phyloP scores from a whole-genome alignment of 208 protist genomes.

The Leishmania amazonensis region DNA sequence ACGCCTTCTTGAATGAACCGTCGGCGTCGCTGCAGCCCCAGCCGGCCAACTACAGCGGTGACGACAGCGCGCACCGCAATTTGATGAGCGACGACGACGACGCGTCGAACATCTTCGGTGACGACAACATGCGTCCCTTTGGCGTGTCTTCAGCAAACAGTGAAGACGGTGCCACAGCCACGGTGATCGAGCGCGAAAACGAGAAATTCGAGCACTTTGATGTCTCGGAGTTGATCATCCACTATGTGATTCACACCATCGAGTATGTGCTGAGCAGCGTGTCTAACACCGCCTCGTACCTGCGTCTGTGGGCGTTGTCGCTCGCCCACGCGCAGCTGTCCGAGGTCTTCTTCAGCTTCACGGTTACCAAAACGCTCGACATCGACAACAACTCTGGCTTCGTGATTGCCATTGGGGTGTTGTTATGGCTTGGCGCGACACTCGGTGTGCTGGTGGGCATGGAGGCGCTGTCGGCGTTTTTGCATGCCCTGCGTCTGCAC shows the following conservation, averaged over 20 bases:
- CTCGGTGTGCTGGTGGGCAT: conserved; percentile 98
- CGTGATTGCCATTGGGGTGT: conserved; percentile 85
- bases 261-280: conserved; percentile 99
- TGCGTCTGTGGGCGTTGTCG: conserved; percentile 99
- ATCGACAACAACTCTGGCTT: conserved; percentile 62
- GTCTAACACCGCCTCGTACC: conserved; percentile 99
- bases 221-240: conserved; percentile 95
- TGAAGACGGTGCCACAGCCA: background rate
- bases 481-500: conserved; percentile 98
- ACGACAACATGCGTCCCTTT: conserved; percentile 11
- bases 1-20: conserved; percentile 29
- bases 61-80: background rate
- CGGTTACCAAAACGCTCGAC: conserved; percentile 50
- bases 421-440: conserved; percentile 93
- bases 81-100: conserved; percentile 29
- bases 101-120: conserved; percentile 18
- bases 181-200: conserved; percentile 30
- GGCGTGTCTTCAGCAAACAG: background rate
- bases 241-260: conserved; percentile 99
- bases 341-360: conserved; percentile 92
- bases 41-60: background rate
- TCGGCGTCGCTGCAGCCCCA: conserved; percentile 9
- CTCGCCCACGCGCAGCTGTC: conserved; percentile 98
- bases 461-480: conserved; percentile 99
- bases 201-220: conserved; percentile 71